These are phyloP conservation scores for Orbilia quercus DNA, from an alignment of 2,329 filamentous ascomycete species.

Conservation along the genomic window DNA sequence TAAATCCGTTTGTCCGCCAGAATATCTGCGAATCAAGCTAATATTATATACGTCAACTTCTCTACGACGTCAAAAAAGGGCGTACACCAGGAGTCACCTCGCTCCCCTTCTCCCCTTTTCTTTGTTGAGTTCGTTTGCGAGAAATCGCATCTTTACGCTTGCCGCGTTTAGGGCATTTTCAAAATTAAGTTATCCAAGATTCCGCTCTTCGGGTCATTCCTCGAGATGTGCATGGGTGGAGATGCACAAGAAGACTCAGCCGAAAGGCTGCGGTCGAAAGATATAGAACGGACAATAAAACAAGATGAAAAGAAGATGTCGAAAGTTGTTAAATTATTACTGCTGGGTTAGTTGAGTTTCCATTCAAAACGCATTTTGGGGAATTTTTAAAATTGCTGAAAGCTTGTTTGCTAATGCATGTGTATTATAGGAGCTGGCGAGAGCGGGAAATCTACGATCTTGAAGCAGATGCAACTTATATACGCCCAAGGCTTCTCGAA, in stretches of 20 bases:
- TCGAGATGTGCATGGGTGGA: constrained; percentile 74
- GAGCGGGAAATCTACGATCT: constrained; percentile 93
- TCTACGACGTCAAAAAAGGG: neutral
- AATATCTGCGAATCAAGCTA: neutral
- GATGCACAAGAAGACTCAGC: constrained; percentile 66
- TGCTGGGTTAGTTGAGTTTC: constrained; percentile 75
- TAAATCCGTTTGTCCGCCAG: neutral
- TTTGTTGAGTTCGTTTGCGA: constrained; percentile 22
- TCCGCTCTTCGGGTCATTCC: constrained; percentile 57
- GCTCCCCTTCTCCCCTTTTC: neutral
- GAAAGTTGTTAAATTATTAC: constrained; percentile 90
- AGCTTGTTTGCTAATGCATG: too few relatives aligned
- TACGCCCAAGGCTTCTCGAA: constrained; percentile 92
- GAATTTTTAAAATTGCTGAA: too few relatives aligned
- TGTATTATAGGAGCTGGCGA: constrained; percentile 81
- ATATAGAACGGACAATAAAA: constrained; percentile 87
- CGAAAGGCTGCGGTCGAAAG: constrained; percentile 68
- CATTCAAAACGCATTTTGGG: too few relatives aligned
- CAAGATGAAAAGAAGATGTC: constrained; percentile 87
- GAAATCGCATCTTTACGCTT: constrained; percentile 53
- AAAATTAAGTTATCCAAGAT: constrained; percentile 57
- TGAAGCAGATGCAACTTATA: constrained; percentile 99
- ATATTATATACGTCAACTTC: constrained; percentile 2
- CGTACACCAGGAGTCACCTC: neutral
- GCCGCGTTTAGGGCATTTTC: constrained; percentile 56